Conservation (phyloP, 305 asterid genomes). For the Plantago coronopus region DNA sequence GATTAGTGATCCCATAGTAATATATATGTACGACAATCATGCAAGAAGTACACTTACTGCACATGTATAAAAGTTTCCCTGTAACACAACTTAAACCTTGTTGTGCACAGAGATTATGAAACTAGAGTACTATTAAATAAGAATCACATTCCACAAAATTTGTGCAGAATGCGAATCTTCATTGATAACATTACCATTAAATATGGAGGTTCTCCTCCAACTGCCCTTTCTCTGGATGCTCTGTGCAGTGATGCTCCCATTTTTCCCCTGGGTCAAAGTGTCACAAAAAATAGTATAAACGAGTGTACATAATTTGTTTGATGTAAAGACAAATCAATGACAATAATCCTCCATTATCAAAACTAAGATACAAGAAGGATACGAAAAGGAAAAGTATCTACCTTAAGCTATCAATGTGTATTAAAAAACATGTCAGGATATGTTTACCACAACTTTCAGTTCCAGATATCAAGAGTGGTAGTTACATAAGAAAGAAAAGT, state of each 20-base stretch:
- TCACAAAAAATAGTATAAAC: constrained; percentile 7
- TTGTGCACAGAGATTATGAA: background rate
- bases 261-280: constrained; percentile 53
- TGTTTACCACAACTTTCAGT: background rate
- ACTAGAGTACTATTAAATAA: background rate
- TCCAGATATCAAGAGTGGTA: background rate
- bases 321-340: background rate
- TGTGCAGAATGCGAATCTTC: background rate
- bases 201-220: constrained; percentile 74
- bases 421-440: background rate
- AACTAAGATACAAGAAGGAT: background rate
- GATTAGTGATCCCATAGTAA: background rate
- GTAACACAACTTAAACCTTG: background rate
- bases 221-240: constrained; percentile 36
- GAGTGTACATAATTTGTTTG: background rate
- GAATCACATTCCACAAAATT: background rate
- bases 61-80: background rate
- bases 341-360: background rate
- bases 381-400: background rate
- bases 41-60: background rate
- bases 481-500: background rate
- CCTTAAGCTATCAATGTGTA: background rate
- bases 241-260: constrained; percentile 76
- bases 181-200: constrained; percentile 38
- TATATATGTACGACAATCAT: background rate